Evolutionary conservation across 192 early-diverging fungal genomes (phyloP).

Genomic region (Coemansia erecta): DNA sequence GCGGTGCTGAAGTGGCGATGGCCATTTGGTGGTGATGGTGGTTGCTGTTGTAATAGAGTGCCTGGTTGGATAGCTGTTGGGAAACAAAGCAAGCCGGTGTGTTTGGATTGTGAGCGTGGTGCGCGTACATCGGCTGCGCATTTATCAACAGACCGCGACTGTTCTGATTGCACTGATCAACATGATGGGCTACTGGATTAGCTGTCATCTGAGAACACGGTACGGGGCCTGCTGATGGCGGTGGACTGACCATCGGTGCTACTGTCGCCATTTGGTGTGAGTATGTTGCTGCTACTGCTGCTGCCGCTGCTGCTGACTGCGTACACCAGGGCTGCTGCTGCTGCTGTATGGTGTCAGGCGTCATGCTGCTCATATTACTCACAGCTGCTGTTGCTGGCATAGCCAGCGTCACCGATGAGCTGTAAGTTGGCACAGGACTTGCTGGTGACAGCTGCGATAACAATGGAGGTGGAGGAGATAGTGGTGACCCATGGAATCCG

Average conservation of each 20-base stretch:
- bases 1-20: constrained; percentile 1
- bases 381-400: background rate
- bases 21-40: constrained; percentile 3
- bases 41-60: background rate
- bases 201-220: background rate
- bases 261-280: background rate
- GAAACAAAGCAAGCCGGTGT: background rate
- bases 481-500: too few relatives aligned
- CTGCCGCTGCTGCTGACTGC: background rate
- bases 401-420: background rate
- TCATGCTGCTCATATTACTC: background rate
- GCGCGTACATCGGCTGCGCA: constrained; percentile 10
- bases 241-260: background rate
- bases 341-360: background rate
- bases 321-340: constrained; percentile 2
- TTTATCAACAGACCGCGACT: background rate
- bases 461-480: too few relatives aligned
- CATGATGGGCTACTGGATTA: background rate
- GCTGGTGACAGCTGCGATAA: background rate
- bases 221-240: background rate
- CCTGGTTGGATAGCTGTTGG: background rate
- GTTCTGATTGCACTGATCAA: constrained; percentile 1
- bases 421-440: background rate
- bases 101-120: background rate
- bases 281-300: background rate